Conservation (phyloP, 306 rosid species). For the Fragaria iinumae region DNA sequence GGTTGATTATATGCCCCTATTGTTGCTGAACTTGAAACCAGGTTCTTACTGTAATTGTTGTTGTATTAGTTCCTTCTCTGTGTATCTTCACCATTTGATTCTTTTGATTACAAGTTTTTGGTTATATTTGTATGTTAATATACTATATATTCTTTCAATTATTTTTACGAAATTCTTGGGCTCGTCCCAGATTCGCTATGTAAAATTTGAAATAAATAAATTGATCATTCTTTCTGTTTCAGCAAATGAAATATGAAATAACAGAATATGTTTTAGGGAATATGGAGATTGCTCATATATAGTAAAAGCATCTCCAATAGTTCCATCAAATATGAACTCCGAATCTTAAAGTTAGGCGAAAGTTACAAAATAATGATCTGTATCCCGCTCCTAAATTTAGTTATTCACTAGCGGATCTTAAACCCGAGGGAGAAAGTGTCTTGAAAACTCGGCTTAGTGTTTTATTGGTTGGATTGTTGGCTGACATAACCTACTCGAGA, state of each 20-base stretch:
- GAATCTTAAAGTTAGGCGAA: background rate
- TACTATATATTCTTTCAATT: slow-evolving; percentile 30
- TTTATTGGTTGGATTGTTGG: background rate
- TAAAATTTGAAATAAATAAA: background rate
- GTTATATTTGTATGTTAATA: background rate
- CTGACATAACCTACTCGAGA: background rate
- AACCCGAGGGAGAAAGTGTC: background rate
- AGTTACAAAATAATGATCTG: background rate
- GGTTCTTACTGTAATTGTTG: background rate
- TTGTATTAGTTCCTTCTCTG: background rate
- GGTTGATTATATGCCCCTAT: slow-evolving; percentile 69
- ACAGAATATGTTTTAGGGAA: background rate
- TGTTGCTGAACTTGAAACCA: slow-evolving; percentile 47
- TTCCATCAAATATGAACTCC: background rate
- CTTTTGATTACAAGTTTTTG: background rate
- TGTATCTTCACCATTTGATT: background rate
- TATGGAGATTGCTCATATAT: background rate
- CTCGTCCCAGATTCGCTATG: background rate
- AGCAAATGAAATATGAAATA: background rate
- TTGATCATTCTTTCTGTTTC: background rate
- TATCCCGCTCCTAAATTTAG: background rate
- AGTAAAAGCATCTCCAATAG: background rate
- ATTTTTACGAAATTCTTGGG: slow-evolving; percentile 1
- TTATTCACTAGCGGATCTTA: background rate
- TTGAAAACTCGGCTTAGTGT: background rate